Conservation (phyloP, 1,284 basidiomycete genomes). For the Inonotus obliquus region DNA sequence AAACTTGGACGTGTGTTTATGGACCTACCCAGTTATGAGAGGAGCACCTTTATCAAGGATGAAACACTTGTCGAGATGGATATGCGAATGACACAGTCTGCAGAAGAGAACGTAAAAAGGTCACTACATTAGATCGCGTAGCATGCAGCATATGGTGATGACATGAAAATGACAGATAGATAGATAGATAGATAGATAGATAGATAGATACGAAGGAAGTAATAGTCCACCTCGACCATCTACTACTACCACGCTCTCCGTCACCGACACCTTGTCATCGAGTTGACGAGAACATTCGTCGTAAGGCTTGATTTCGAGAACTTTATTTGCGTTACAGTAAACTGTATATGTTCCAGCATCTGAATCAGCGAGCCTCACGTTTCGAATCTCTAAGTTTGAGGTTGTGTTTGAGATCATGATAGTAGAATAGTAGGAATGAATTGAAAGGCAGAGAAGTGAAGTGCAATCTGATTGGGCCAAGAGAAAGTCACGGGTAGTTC, state of each 20-base stretch:
- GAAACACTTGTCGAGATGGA: constrained; percentile 67
- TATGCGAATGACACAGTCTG: constrained; percentile 59
- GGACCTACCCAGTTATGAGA: constrained; percentile 43
- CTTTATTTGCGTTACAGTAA: neutral
- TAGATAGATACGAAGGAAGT: constrained; percentile 16
- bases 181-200: too few relatives aligned
- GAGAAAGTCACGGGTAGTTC: neutral
- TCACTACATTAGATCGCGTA: neutral
- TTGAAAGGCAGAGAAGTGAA: neutral
- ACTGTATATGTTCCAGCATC: neutral
- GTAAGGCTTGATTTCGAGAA: neutral
- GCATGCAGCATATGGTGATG: neutral
- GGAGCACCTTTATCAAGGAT: constrained; percentile 49
- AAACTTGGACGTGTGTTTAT: neutral
- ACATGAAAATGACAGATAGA: too few relatives aligned
- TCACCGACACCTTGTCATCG: neutral
- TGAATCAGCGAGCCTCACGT: constrained; percentile 7
- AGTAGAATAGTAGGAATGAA: neutral
- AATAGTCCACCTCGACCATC: constrained; percentile 10
- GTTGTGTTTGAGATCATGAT: constrained; percentile 2
- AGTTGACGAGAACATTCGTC: neutral
- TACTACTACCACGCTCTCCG: too few relatives aligned
- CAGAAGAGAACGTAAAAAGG: neutral
- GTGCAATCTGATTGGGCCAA: neutral
- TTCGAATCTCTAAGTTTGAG: constrained; percentile 3